Base-by-base conservation (phyloP, 106 monocot genomes). In the Chionographis japonica region DNA sequence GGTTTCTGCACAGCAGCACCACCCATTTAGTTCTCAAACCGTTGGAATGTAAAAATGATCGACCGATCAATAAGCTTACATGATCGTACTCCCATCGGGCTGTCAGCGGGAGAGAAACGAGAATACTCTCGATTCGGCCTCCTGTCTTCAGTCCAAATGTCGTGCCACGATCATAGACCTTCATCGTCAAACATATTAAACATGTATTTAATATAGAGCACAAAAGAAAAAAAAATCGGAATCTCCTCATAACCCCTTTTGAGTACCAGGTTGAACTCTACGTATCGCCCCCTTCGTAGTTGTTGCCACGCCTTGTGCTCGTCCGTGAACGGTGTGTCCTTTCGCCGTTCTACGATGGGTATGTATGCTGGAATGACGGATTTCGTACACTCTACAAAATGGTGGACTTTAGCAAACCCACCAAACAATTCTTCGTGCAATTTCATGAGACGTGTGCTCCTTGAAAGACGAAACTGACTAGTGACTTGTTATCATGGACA, bases 141-240 rank as follows among this genome's bases (percentile, higher is more conserved):
- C 98, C 98, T 4, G 93, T 99, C 79, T 99, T 99, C 37, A 99
- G 73, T 64, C 98, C 98, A 74, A 99, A 99, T 67, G 98, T 99
- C 3, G 98, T 99, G 18, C 98, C 98, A 18, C 98, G 84, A 78
- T 99, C 98, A 69, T 99, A 99, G 17, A 99, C 98, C 98, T 99
- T 81, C 54, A 66, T 12, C 8, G 62, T 55, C 16, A 36, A 46
- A 60, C n/a, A 72, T 16, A 18, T 37, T 54, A 8, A 36, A 42
- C 12, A 63, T 18, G 14, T 18, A 46, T 6, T 5, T 8, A 67
- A 56, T 12, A 15, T 43, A 50, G 12, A 52, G 12, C n/a, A 54
- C 15, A 41, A 36, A 35, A 16, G 5, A 37, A 39, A 42, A 72
- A 14, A 15, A 17, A 35, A 8, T 20, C 15, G 53, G 13, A 3